Percentiles rank a stretch among this genome's conserved stretches.
Conservation (phyloP, 140 eudicot species). For the Eryngium alpinum region DNA sequence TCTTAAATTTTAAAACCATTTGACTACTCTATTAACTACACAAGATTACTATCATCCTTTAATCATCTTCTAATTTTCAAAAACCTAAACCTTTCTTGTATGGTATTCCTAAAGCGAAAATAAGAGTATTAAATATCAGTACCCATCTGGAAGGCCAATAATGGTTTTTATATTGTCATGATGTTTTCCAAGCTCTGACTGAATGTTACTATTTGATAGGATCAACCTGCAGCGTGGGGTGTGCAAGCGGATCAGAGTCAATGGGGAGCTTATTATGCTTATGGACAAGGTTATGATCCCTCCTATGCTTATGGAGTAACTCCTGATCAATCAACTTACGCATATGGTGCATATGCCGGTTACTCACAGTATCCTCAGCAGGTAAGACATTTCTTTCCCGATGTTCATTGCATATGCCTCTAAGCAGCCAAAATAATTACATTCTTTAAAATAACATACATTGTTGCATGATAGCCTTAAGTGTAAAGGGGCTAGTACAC, state of each 20-base stretch:
- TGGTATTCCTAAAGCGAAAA: neutral
- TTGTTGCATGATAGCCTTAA: neutral
- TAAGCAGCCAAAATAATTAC: neutral
- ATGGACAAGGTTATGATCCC: conserved; percentile 96
- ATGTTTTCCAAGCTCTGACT: neutral
- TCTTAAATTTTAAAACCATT: neutral
- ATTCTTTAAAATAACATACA: neutral
- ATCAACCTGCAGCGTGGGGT: conserved; percentile 55
- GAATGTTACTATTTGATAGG: conserved; percentile 30
- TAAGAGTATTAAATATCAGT: neutral
- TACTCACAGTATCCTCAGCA: conserved; percentile 85
- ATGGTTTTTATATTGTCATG: no score
- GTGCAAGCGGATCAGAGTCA: conserved; percentile 71
- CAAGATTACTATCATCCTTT: neutral
- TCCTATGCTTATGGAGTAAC: conserved; percentile 86
- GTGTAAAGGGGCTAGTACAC: neutral
- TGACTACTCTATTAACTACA: neutral
- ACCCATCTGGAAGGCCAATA: no score
- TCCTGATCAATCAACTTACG: conserved; percentile 80
- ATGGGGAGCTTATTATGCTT: conserved; percentile 84
- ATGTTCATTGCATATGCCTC: conserved; percentile 8
- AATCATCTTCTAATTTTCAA: neutral
- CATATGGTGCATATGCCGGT: conserved; percentile 83
- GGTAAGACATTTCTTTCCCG: conserved; percentile 34
- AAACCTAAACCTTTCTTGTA: neutral